A percentile compares a stretch with the other conserved stretches of the same genome.
These are phyloP conservation scores for Symbiodinium natans DNA, from an alignment of 73 alveolate species.

Conservation along the genomic window DNA sequence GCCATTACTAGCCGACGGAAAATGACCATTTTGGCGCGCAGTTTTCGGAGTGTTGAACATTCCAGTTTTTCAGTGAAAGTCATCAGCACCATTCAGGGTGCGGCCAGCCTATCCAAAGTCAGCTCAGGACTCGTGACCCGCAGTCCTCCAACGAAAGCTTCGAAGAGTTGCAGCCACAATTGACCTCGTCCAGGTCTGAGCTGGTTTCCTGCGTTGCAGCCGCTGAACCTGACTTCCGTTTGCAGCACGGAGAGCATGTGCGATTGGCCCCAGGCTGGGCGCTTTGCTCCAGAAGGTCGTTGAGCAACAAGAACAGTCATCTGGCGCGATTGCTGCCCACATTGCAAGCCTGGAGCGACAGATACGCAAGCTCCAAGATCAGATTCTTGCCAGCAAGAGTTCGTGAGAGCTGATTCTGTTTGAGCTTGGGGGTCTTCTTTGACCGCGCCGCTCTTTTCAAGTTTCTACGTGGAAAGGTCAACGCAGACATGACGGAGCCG, in stretches of 20 bases:
- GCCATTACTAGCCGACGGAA: too few relatives aligned
- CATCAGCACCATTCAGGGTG: background rate
- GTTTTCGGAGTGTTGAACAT: too few relatives aligned
- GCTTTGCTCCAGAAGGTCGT: background rate
- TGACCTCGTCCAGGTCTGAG: slow-evolving; percentile 10
- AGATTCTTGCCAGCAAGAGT: background rate
- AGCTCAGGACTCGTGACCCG: background rate
- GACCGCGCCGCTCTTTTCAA: background rate
- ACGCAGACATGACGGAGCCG: too few relatives aligned
- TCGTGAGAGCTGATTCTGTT: too few relatives aligned
- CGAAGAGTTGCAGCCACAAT: slow-evolving; percentile 9
- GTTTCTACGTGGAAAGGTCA: background rate
- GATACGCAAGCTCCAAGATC: background rate
- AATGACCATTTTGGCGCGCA: too few relatives aligned
- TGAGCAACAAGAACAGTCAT: background rate
- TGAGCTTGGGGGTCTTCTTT: too few relatives aligned
- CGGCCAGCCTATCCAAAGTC: background rate
- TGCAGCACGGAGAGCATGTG: background rate
- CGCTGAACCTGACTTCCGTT: background rate
- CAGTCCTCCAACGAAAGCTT: background rate
- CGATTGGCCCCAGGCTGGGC: slow-evolving; percentile 6
- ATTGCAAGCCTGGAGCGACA: background rate
- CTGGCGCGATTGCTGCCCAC: slow-evolving; percentile 1
- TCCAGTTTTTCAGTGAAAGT: too few relatives aligned
- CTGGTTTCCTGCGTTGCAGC: background rate